Conservation (phyloP, 805 yeast genomes). For the Ogataea trehaloabstinens region DNA sequence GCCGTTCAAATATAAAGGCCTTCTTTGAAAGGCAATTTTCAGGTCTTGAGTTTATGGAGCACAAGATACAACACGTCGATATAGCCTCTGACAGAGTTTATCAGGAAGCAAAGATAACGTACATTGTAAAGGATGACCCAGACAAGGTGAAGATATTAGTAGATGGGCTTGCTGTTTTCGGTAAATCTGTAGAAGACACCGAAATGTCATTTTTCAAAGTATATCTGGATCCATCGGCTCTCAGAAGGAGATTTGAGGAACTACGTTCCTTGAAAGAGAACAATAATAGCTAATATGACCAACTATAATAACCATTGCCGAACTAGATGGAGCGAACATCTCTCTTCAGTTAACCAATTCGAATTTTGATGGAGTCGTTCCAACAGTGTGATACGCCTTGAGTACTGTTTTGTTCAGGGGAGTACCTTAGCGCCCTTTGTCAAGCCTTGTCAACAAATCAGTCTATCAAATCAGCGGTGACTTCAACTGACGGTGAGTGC, state of each 20-base stretch:
- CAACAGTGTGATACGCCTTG: too few species aligned
- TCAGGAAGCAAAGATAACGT: neutral
- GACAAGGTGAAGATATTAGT: neutral
- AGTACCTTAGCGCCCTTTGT: too few species aligned
- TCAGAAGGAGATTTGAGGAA: neutral
- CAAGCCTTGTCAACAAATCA: too few species aligned
- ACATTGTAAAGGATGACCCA: neutral
- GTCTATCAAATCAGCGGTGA: too few species aligned
- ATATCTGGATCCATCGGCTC: neutral
- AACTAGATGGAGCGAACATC: too few species aligned
- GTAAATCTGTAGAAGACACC: neutral
- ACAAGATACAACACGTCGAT: neutral
- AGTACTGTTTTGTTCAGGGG: too few species aligned
- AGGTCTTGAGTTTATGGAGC: neutral
- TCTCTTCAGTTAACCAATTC: too few species aligned
- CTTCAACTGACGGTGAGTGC: too few species aligned
- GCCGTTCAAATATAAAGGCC: neutral
- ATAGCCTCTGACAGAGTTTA: neutral
- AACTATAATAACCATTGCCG: too few species aligned
- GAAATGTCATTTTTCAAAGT: neutral
- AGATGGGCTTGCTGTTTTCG: neutral
- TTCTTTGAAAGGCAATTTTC: neutral
- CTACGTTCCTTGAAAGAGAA: neutral
- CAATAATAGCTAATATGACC: too few species aligned
- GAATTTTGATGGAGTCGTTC: too few species aligned